These are phyloP conservation scores for Boletales sp. DNA, from an alignment of 768 basidiomycete genomes.

Conservation along the genomic window DNA sequence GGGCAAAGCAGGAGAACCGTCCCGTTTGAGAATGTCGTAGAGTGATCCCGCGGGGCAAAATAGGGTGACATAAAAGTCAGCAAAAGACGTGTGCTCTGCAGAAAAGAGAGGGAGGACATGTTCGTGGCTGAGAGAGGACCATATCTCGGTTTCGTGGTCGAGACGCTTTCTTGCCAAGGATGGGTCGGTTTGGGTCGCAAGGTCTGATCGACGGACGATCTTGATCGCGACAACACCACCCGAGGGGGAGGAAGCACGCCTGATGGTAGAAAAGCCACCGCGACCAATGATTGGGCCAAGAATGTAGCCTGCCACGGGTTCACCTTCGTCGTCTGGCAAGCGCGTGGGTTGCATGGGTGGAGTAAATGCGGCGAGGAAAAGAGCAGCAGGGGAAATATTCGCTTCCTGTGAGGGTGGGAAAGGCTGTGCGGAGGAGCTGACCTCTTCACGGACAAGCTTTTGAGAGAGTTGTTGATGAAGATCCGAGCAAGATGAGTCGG, in stretches of 20 bases:
- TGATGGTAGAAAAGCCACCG: slow-evolving; percentile 80
- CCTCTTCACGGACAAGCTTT: slow-evolving; percentile 9
- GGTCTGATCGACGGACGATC: slow-evolving; percentile 62
- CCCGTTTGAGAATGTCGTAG: slow-evolving; percentile 75
- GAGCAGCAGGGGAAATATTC: slow-evolving; percentile 62
- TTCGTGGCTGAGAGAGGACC: slow-evolving; percentile 78
- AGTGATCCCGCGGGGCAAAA: slow-evolving; percentile 84
- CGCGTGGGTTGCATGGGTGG: slow-evolving; percentile 33
- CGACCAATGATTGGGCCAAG: slow-evolving; percentile 74
- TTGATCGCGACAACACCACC: slow-evolving; percentile 81
- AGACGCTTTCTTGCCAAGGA: slow-evolving; percentile 50
- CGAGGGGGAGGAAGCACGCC: slow-evolving; percentile 58
- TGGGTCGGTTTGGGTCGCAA: slow-evolving; percentile 50
- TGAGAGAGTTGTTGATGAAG: slow-evolving; percentile 26
- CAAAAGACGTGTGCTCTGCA: slow-evolving; percentile 51
- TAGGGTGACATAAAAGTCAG: slow-evolving; percentile 80
- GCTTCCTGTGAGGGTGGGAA: slow-evolving; percentile 12
- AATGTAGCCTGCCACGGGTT: slow-evolving; percentile 64
- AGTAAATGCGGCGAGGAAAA: slow-evolving; percentile 67
- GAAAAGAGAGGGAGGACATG: slow-evolving; percentile 84
- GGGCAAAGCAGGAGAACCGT: slow-evolving; percentile 61
- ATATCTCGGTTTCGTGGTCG: slow-evolving; percentile 66
- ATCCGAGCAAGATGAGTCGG: slow-evolving; percentile 18
- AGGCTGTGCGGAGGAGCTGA: background rate
- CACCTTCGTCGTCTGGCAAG: slow-evolving; percentile 64